These are phyloP conservation scores for Brettanomyces custersianus DNA, from an alignment of 805 yeast genomes.

Conservation along the genomic window DNA sequence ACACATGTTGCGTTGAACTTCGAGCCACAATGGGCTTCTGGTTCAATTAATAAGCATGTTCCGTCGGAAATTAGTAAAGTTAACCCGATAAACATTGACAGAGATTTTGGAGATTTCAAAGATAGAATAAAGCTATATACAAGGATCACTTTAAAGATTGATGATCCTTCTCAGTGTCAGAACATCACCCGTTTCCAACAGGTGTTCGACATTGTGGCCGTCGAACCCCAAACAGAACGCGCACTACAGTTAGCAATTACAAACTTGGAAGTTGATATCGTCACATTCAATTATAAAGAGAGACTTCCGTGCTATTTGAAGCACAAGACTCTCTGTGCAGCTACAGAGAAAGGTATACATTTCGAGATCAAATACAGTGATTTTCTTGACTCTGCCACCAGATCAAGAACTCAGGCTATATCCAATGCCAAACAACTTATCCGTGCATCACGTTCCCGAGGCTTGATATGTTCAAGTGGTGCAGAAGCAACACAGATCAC, in stretches of 20 bases:
- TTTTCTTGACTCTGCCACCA: conserved; percentile 28
- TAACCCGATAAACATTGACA: conserved; percentile 33
- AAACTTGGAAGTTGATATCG: conserved; percentile 70
- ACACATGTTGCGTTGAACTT: conserved; percentile 72
- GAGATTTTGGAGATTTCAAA: conserved; percentile 26
- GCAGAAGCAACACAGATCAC: conserved; percentile 36
- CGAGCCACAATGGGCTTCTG: conserved; percentile 10
- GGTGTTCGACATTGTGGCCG: conserved; percentile 71
- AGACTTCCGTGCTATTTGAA: conserved; percentile 70
- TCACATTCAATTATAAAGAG: conserved; percentile 59
- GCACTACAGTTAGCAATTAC: conserved; percentile 68
- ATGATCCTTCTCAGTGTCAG: conserved; percentile 72
- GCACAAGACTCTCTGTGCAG: conserved; percentile 79
- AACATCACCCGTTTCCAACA: conserved; percentile 35
- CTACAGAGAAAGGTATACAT: conserved; percentile 71
- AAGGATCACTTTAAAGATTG: conserved; percentile 66
- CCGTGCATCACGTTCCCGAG: conserved; percentile 74
- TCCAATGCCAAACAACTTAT: conserved; percentile 66
- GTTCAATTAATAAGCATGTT: conserved; percentile 42
- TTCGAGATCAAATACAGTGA: conserved; percentile 69
- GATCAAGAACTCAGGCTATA: conserved; percentile 50
- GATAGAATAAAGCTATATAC: conserved; percentile 42
- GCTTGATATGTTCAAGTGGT: conserved; percentile 74
- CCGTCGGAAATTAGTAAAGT: conserved; percentile 32
- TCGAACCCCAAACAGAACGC: conserved; percentile 73